Percentiles rank a stretch among this genome's conserved stretches.
Evolutionary conservation across 169 alveolate genomes (phyloP).

Genomic region (Cryptosporidium viatorum): DNA sequence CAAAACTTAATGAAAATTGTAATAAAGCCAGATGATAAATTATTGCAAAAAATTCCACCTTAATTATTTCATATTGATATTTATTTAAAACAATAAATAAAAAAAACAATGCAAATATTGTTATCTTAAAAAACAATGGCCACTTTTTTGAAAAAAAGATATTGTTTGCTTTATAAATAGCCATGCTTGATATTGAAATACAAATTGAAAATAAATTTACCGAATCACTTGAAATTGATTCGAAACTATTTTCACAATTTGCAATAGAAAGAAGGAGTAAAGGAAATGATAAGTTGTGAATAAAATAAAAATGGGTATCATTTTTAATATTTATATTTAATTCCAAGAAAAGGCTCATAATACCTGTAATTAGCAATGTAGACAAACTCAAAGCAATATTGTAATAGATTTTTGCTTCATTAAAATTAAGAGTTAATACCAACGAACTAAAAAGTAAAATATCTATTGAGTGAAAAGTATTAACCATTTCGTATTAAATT

Average conservation of each 20-base stretch:
- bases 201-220: conserved; percentile 21
- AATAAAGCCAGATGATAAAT: conserved; percentile 24
- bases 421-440: not conserved
- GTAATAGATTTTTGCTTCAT: not conserved
- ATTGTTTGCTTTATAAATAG: not conserved
- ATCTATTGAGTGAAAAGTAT: conserved; percentile 17
- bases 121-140: not conserved
- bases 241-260: conserved; percentile 6
- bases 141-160: not conserved
- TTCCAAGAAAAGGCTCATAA: conserved; percentile 13
- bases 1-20: not conserved
- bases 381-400: not conserved
- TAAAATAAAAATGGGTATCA: conserved; percentile 14
- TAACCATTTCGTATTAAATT: conserved; percentile 4
- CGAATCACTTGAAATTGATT: not conserved
- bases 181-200: conserved; percentile 35
- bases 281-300: conserved; percentile 61
- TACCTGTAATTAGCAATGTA: not conserved
- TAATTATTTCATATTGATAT: not conserved
- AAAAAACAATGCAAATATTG: not conserved
- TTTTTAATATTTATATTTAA: not conserved
- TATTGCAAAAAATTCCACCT: not conserved
- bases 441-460: conserved; percentile 8
- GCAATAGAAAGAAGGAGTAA: conserved; percentile 27
- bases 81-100: not conserved